A percentile compares a stretch with the other conserved stretches of the same genome.
phyloP scores from a whole-genome alignment of 2,329 filamentous ascomycete species.

The Phaeoacremonium minimum region DNA sequence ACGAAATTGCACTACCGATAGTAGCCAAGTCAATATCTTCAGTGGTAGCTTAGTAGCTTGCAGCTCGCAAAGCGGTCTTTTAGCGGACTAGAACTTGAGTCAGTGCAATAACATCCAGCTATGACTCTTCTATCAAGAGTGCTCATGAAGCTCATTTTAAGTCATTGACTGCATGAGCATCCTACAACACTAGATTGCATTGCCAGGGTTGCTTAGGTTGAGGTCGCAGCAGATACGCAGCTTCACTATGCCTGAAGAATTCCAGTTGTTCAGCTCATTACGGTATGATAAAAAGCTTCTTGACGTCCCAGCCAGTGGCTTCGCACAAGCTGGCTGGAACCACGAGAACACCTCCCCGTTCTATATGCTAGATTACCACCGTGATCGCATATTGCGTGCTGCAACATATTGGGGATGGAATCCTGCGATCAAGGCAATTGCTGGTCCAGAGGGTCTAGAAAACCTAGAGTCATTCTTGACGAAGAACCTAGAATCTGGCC shows the following conservation, averaged over 20 bases:
- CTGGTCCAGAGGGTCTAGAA: constrained; percentile 39
- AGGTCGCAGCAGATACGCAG: no score
- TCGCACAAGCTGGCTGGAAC: constrained; percentile 47
- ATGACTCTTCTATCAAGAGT: no score
- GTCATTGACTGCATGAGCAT: no score
- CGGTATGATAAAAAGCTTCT: constrained; percentile 63
- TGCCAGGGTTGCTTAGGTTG: no score
- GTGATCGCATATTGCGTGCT: constrained; percentile 69
- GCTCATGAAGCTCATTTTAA: no score
- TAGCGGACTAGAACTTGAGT: no score
- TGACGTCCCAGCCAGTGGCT: constrained; percentile 28
- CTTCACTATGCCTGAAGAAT: constrained; percentile 35
- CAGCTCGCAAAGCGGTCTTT: no score
- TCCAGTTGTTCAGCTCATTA: constrained; percentile 66
- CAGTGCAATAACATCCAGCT: no score
- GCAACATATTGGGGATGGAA: constrained; percentile 54
- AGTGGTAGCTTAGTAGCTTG: no score
- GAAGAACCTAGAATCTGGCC: constrained; percentile 17
- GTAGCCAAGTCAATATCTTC: no score
- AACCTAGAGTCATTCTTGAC: constrained; percentile 34
- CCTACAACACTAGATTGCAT: no score
- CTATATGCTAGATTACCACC: constrained; percentile 77
- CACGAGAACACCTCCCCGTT: constrained; percentile 53
- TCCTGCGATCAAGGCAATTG: constrained; percentile 35
- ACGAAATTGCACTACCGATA: no score